These are phyloP conservation scores for Suhomyces xylopsoci DNA, from an alignment of 805 yeast species.

Conservation along the genomic window DNA sequence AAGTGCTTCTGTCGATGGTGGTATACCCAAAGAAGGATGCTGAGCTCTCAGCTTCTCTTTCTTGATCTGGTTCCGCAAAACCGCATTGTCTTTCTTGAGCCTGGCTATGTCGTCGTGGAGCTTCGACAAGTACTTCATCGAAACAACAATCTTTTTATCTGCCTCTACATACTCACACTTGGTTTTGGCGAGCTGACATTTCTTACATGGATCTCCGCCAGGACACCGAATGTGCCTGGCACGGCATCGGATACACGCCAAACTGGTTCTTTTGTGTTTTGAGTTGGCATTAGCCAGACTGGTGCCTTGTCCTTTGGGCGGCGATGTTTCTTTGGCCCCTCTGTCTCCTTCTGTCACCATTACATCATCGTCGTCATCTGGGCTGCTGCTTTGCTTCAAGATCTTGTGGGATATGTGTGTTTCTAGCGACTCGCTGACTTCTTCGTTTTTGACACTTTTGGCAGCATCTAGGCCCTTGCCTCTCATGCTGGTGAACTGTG, in stretches of 20 bases:
- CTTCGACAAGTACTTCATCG: constrained; percentile 64
- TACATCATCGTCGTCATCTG: neutral
- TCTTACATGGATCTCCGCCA: constrained; percentile 70
- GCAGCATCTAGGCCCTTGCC: constrained; percentile 6
- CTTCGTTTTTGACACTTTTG: neutral
- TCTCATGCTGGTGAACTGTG: constrained; percentile 1
- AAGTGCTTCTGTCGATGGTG: neutral
- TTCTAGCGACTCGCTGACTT: neutral
- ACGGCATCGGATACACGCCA: constrained; percentile 64
- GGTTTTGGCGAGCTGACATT: constrained; percentile 53
- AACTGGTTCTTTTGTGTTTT: constrained; percentile 31
- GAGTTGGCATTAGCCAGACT: constrained; percentile 1
- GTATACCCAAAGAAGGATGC: neutral
- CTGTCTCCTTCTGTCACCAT: neutral
- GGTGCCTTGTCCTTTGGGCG: neutral
- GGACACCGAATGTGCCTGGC: constrained; percentile 74
- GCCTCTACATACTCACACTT: constrained; percentile 71
- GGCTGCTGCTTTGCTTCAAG: neutral
- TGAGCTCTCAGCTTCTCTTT: constrained; percentile 17
- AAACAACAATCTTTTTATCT: constrained; percentile 68
- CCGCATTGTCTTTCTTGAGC: constrained; percentile 63
- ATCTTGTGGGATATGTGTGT: neutral
- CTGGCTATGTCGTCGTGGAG: constrained; percentile 66
- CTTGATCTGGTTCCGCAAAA: constrained; percentile 45
- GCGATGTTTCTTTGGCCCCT: neutral